Conservation (phyloP, 305 asterid genomes). For the Striga hermonthica region DNA sequence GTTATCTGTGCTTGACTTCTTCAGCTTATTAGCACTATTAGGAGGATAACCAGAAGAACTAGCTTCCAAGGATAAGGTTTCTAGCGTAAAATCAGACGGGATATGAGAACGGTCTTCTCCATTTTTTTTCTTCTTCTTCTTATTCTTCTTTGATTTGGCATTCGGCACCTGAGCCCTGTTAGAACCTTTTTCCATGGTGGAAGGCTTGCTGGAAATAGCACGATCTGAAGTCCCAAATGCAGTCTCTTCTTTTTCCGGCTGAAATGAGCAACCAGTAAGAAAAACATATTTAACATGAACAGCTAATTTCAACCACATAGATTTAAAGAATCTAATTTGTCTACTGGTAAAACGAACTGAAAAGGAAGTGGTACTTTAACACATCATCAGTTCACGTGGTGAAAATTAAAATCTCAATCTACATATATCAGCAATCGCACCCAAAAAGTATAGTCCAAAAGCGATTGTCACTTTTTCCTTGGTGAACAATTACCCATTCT, state of each 20-base stretch:
- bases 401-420: background rate
- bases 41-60: slow-evolving; percentile 45
- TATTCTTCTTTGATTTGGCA: slow-evolving; percentile 56
- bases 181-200: slow-evolving; percentile 35
- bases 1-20: slow-evolving; percentile 37
- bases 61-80: slow-evolving; percentile 46
- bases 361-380: background rate
- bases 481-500: background rate
- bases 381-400: slow-evolving; percentile 10
- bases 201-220: slow-evolving; percentile 33
- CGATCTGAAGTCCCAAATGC: slow-evolving; percentile 34
- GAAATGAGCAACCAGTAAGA: slow-evolving; percentile 27
- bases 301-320: slow-evolving; percentile 20
- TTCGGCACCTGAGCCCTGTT: slow-evolving; percentile 32
- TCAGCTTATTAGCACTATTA: slow-evolving; percentile 31
- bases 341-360: slow-evolving; percentile 1
- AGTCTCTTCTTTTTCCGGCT: slow-evolving; percentile 50
- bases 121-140: slow-evolving; percentile 53
- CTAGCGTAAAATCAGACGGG: slow-evolving; percentile 38
- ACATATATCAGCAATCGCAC: slow-evolving; percentile 2
- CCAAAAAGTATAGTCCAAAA: background rate
- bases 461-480: background rate
- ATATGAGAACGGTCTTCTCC: slow-evolving; percentile 35
- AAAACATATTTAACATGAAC: slow-evolving; percentile 26
- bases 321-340: slow-evolving; percentile 8